phyloP scores from a whole-genome alignment of 2,329 filamentous ascomycete genomes.

The Aspergillus caelatus region DNA sequence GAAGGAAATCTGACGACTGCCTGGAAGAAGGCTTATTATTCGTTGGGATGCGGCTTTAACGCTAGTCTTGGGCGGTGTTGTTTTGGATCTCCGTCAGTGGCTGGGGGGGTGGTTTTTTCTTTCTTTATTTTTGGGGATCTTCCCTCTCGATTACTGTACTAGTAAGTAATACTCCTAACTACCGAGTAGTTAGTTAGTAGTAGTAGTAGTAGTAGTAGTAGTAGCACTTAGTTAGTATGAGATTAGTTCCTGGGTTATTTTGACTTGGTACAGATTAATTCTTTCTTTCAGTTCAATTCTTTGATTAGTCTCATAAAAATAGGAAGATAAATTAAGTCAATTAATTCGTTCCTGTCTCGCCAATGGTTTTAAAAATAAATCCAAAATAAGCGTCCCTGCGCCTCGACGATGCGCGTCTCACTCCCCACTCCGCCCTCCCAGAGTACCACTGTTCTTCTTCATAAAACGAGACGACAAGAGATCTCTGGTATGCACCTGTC shows the following conservation, averaged over 20 bases:
- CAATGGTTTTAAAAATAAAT: background rate
- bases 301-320: background rate
- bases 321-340: background rate
- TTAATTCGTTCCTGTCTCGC: background rate
- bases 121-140: background rate
- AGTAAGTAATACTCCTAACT: no score
- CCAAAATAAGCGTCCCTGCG: background rate
- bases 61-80: constrained; percentile 11
- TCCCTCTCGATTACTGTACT: background rate
- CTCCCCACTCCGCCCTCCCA: constrained; percentile 1
- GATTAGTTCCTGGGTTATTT: background rate
- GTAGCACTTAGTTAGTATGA: no score
- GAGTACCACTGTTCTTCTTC: background rate
- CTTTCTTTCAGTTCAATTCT: background rate
- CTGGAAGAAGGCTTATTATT: constrained; percentile 6
- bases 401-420: constrained; percentile 2
- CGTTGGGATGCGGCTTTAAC: constrained; percentile 7
- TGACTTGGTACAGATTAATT: background rate
- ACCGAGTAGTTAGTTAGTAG: no score
- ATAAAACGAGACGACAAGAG: background rate
- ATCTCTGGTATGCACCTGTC: background rate
- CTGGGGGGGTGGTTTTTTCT: background rate
- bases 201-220: no score
- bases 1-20: constrained; percentile 8
- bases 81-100: constrained; percentile 10